Conservation (phyloP, 2,329 filamentous ascomycete species). For the Colletotrichum sojae region DNA sequence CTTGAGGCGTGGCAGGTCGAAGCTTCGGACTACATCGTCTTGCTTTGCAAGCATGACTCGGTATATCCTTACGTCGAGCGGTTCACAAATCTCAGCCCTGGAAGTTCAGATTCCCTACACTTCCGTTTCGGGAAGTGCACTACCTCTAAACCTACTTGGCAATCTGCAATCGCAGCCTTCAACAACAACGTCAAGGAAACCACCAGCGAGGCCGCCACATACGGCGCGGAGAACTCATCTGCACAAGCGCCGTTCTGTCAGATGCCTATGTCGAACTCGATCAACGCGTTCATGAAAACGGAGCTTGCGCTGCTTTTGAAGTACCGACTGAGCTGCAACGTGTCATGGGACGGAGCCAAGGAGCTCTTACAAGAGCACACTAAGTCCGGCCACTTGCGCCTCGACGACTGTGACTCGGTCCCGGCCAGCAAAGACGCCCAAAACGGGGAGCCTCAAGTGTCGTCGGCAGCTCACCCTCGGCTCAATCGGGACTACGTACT, state of each 20-base stretch:
- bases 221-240: neutral
- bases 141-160: conserved; percentile 78
- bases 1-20: conserved; percentile 83
- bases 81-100: conserved; percentile 59
- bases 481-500: conserved; percentile 31
- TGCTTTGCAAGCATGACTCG: conserved; percentile 76
- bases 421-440: neutral
- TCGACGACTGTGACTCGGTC: neutral
- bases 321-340: conserved; percentile 53
- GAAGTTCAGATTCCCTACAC: conserved; percentile 52
- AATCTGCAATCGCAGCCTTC: conserved; percentile 69
- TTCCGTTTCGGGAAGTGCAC: conserved; percentile 80
- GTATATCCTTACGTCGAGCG: conserved; percentile 74
- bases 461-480: conserved; percentile 11
- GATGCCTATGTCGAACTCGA: conserved; percentile 79
- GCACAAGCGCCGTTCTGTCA: conserved; percentile 58
- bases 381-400: conserved; percentile 25
- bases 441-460: conserved; percentile 22
- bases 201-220: conserved; percentile 1
- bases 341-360: conserved; percentile 41
- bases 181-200: conserved; percentile 40
- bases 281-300: conserved; percentile 77
- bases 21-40: conserved; percentile 77
- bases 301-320: conserved; percentile 75
- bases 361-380: conserved; percentile 23